These are phyloP conservation scores for Backusella macrospora DNA, from an alignment of 192 early-diverging fungal genomes.

Conservation along the genomic window DNA sequence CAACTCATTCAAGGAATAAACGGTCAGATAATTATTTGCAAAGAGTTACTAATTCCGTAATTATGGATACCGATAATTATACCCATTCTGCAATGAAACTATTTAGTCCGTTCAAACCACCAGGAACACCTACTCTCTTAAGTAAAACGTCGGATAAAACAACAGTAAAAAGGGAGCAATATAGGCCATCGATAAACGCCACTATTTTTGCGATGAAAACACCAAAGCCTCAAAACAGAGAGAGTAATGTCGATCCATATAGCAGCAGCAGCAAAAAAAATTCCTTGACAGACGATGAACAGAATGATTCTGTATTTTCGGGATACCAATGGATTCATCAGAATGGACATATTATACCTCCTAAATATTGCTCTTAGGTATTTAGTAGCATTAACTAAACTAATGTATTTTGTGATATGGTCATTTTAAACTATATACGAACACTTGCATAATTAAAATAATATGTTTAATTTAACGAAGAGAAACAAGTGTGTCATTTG, in stretches of 20 bases:
- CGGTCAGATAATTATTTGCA: background rate
- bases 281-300: background rate
- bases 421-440: background rate
- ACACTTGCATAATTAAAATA: conserved; percentile 6
- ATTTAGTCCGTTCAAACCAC: background rate
- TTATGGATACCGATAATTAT: conserved; percentile 1
- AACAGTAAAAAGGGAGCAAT: background rate
- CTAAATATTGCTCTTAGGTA: background rate
- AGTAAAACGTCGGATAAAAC: background rate
- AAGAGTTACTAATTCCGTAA: background rate
- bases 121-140: background rate
- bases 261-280: background rate
- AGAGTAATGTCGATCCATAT: background rate
- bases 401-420: background rate
- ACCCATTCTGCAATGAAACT: conserved; percentile 10
- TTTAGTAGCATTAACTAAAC: background rate
- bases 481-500: background rate
- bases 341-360: background rate
- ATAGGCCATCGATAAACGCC: background rate
- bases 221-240: background rate
- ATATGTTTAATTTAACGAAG: background rate
- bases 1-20: background rate
- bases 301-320: background rate
- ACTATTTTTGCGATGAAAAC: background rate
- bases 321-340: conserved; percentile 6